Evolutionary conservation across 1,284 basidiomycete genomes (phyloP), one percentile per base, ranked within the genome.

Genomic region (Boletus sp.): DNA sequence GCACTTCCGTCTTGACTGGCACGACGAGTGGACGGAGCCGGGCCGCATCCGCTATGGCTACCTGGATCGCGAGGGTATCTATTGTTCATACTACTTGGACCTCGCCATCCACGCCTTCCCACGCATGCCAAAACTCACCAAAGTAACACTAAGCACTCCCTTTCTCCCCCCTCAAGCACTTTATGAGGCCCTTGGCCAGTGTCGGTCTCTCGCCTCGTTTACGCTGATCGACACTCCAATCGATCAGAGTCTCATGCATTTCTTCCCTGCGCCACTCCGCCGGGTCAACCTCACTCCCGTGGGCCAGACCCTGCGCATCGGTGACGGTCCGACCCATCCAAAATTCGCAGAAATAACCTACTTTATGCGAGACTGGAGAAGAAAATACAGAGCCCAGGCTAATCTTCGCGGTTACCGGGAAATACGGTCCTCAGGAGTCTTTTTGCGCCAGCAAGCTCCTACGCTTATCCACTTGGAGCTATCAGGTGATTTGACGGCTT

Each of bases 291-390:
- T 64, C 32, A 57, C 52, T 2, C 57, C 66, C 22, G 62, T 64
- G 0, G 66, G 64, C 19, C 62, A 64, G 41, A 64, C 58, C 5
- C 45, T 64, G 1, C 62, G 62, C 7, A 62, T 64, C 33, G 62
- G 62, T 2, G 62, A 64, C 41, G 62, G 62, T 33, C 65, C 63
- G 7, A 67, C 59, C 0, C 61, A 68, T 29, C 63, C 62, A 44
- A 64, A 56, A 29, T 66, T 67, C 32, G 46, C 63, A 29, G 66
- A 64, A n/a, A 63, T 64, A 29, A 62, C 51, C 19, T 68, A 68
- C 51, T 68, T 66, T 9, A 64, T 67, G 57, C 64, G 66, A 0
- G 66, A 64, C 33, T 64, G 62, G 62, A 49, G 66, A 41, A 67
- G 62, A 50, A 68, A 68, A 27, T 64, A 64, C 44, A 68, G 63